Evolutionary conservation across 805 yeast genomes (phyloP), one percentile per base, ranked within the genome.

Genomic region (Zygosaccharomyces gambellarensis): DNA sequence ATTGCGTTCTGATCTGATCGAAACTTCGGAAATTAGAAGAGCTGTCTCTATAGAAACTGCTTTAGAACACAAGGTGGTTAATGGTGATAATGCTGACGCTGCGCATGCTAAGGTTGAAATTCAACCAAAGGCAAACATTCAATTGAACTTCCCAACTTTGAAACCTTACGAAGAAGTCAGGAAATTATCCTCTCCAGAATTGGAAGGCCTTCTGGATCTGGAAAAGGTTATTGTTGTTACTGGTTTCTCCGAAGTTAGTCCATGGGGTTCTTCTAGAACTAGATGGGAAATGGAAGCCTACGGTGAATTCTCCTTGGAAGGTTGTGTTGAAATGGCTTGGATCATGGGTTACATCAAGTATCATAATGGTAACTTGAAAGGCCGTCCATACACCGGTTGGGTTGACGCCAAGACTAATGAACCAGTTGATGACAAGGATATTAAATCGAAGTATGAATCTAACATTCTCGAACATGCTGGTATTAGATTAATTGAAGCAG

Each of bases 261-360:
- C 99, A 64, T 95, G 97, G 96, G 99, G 99, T 81, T 90, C 90
- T 70, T 74, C 99, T 34, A 87, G 98, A 80, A 94, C 99, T 49
- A 83, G 99, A 79, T 94, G 99, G 99, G 98, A 94, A 73, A 94
- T 94, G 96, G 99, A 94, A 75, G 88, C 97, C 41, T 59, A 70
- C 53, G 99, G 99, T 64, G 89, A 87, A 67, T 94, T 94, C 73
- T 90, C 97, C 8, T 76, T 94, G 61, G 99, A 94, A 74, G 99
- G 99, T 65, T 86, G 97, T 66, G 85, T 94, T 67, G 99, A 94
- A 76, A 90, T 94, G 96, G 98, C 99, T 44, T 94, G 98, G 97
- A 90, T 94, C 62, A 94, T 94, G 98, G 97, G 97, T 59, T 80
- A 87, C 67, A 90, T 94, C 75, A 89, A 88, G 74, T 94, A 94